Evolutionary conservation across 345 rosid species (phyloP), one percentile per base, ranked within the genome.

Genomic region (Geranium rotundifolium): DNA sequence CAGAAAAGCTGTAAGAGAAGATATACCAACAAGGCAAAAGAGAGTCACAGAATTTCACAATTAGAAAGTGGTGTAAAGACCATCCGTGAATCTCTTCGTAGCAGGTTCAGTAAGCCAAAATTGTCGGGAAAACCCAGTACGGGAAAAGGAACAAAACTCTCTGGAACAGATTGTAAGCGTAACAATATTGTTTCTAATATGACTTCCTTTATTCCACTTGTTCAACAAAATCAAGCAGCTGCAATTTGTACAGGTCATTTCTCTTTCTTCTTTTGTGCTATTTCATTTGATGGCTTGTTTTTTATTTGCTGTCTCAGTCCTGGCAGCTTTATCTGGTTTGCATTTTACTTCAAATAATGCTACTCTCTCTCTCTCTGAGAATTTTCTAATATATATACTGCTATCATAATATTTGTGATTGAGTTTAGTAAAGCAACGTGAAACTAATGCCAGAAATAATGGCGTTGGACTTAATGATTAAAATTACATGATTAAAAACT

Each of bases 101-200:
- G 69, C 59, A 86, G 88, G 68, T 73, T 69, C 65, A 79, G 79
- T 69, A 84, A 86, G 71, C 71, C 88, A 18, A 82, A 82, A 66
- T 66, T 84, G 72, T 86, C 87, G 65, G 76, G 65, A 56, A 81
- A 81, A 65, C 61, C 74, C 69, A 81, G 80, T 69, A 63, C 67
- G 64, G 70, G 76, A 70, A 76, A 74, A 64, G 80, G 84, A 46
- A 64, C 74, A 0, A 67, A 73, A 65, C 70, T 85, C 60, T 62
- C 73, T 37, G 80, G 64, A 39, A 82, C 63, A 72, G 84, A 81
- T 65, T 55, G 79, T 54, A 88, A 78, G 82, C 69, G 57, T 69
- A 87, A 78, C 74, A 90, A 90, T 66, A 84, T 95, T 29, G 96
- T 88, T 41, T 85, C 89, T 56, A 82, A 88, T 69, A 57, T 88